Evolutionary conservation across 768 basidiomycete species (phyloP).

Genomic region (Amanita inopinata): DNA sequence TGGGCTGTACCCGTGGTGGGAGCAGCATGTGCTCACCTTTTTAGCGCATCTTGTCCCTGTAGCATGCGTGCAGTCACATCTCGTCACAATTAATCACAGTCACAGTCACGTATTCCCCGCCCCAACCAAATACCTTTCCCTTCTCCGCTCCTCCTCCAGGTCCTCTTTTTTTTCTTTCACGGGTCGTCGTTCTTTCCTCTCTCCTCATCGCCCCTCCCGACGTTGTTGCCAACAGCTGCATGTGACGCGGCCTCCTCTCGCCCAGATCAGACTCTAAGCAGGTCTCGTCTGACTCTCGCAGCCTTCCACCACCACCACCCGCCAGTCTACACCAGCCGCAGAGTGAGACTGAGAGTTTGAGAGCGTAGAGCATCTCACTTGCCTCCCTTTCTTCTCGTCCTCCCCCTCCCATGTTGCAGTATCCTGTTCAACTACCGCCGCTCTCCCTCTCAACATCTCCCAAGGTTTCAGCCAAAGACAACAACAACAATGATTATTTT

Average conservation of each 20-base stretch:
- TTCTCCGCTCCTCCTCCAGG: neutral
- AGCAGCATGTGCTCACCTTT: too few species aligned
- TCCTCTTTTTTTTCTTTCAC: too few species aligned
- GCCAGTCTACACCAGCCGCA: slow-evolving; percentile 21
- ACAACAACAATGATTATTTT: slow-evolving; percentile 22
- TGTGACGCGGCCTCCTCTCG: slow-evolving; percentile 31
- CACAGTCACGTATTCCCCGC: slow-evolving; percentile 1
- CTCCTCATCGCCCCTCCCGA: slow-evolving; percentile 7
- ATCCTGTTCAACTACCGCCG: slow-evolving; percentile 34
- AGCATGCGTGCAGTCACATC: too few species aligned
- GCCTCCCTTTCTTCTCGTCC: slow-evolving; percentile 15
- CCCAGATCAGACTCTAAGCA: slow-evolving; percentile 41
- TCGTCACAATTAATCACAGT: too few species aligned
- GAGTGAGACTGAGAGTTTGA: too few species aligned
- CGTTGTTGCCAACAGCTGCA: too few species aligned
- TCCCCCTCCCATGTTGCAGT: slow-evolving; percentile 50
- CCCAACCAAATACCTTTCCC: neutral
- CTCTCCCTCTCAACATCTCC: slow-evolving; percentile 27
- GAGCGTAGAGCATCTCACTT: slow-evolving; percentile 15
- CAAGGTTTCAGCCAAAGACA: slow-evolving; percentile 23
- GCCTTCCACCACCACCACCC: slow-evolving; percentile 15
- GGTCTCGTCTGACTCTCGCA: slow-evolving; percentile 48
- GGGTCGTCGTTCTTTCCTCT: slow-evolving; percentile 1
- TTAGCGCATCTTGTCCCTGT: too few species aligned
- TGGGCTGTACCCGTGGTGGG: too few species aligned